These are phyloP conservation scores for Conringia planisiliqua DNA, from an alignment of 345 rosid species.

Conservation along the genomic window DNA sequence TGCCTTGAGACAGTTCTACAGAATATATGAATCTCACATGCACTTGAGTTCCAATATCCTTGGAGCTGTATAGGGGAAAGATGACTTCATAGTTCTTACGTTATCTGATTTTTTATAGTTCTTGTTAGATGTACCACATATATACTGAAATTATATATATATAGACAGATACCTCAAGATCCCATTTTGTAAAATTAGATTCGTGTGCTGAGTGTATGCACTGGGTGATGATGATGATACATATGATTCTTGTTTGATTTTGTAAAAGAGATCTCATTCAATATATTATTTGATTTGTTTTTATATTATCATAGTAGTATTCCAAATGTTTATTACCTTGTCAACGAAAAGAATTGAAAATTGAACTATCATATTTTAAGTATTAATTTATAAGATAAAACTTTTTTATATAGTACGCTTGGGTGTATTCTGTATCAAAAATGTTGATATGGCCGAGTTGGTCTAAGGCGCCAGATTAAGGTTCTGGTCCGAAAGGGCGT, in stretches of 20 bases:
- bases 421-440: no score
- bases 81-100: conserved; percentile 31
- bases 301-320: no score
- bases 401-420: no score
- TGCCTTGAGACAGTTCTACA: not conserved
- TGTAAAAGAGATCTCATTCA: conserved; percentile 23
- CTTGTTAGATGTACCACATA: conserved; percentile 22
- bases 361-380: no score
- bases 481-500: conserved; percentile 99
- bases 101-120: conserved; percentile 20
- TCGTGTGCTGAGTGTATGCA: not conserved
- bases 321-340: no score
- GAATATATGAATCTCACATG: conserved; percentile 28
- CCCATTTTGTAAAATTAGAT: conserved; percentile 20
- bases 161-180: conserved; percentile 19
- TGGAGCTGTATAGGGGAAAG: conserved; percentile 28
- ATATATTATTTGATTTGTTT: no score
- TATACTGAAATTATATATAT: conserved; percentile 9
- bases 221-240: not conserved
- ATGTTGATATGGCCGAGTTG: conserved; percentile 95
- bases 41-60: conserved; percentile 13
- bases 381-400: no score
- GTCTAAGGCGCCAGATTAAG: conserved; percentile 99
- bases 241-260: conserved; percentile 16
- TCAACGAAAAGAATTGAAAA: no score